These are phyloP conservation scores for Huntiella abstrusa DNA, from an alignment of 2,329 filamentous ascomycete species.

Conservation along the genomic window DNA sequence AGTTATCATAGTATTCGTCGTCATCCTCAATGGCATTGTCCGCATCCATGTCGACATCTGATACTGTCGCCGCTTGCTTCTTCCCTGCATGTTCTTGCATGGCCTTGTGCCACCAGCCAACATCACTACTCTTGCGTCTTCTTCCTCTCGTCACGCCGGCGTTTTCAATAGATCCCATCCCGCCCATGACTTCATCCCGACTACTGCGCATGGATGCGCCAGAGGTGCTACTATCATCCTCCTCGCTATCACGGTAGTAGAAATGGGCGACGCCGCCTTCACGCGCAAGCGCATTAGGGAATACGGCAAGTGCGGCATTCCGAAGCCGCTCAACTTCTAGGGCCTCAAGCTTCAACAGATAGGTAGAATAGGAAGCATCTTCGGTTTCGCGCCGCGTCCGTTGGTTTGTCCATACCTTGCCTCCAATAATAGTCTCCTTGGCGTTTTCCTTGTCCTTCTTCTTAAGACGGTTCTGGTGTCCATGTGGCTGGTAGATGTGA, in stretches of 20 bases:
- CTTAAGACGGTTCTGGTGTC: conserved; percentile 13
- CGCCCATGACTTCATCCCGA: conserved; percentile 3
- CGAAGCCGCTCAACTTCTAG: conserved; percentile 62
- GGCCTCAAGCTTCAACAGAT: conserved; percentile 61
- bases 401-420: conserved; percentile 4
- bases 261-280: conserved; percentile 57
- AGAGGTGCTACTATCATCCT: conserved; percentile 27
- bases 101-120: conserved; percentile 59
- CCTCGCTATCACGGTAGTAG: conserved; percentile 44
- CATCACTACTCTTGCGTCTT: conserved; percentile 41
- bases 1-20: conserved; percentile 14
- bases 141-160: conserved; percentile 15
- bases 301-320: conserved; percentile 53
- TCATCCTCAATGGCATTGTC: conserved; percentile 7
- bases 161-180: conserved; percentile 16
- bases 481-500: conserved; percentile 31
- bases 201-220: neutral
- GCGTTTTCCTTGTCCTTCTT: conserved; percentile 3
- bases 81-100: conserved; percentile 60
- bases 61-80: conserved; percentile 25
- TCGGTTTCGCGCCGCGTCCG: conserved; percentile 43
- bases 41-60: conserved; percentile 15
- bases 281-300: conserved; percentile 47
- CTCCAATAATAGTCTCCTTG: neutral
- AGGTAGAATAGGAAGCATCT: conserved; percentile 57